These are phyloP conservation scores for Saccharomyces hybrid DNA, from an alignment of 1,139 yeast species.

Conservation along the genomic window DNA sequence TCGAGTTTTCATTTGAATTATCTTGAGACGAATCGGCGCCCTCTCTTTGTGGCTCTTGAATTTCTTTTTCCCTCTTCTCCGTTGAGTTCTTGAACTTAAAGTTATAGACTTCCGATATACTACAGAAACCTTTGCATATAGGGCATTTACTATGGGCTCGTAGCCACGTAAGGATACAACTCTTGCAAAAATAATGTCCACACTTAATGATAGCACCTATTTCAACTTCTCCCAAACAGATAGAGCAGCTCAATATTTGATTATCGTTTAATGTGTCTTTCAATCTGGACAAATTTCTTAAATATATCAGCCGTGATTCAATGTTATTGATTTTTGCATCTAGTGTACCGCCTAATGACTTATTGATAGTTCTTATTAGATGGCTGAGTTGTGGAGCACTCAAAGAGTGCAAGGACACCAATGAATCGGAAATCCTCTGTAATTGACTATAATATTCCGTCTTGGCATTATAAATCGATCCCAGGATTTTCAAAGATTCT, in stretches of 20 bases:
- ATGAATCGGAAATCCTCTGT: conserved; percentile 80
- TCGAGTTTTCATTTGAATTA: neutral
- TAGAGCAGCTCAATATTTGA: conserved; percentile 47
- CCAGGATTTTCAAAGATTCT: conserved; percentile 47
- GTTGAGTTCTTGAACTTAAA: conserved; percentile 22
- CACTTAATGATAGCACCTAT: conserved; percentile 77
- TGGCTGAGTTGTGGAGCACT: conserved; percentile 14
- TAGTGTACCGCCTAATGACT: conserved; percentile 1
- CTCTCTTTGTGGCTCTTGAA: conserved; percentile 4
- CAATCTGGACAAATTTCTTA: conserved; percentile 42
- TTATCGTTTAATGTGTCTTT: conserved; percentile 22
- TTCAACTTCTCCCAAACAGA: conserved; percentile 63
- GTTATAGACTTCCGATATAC: conserved; percentile 39
- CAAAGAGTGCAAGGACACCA: conserved; percentile 31
- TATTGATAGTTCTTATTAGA: conserved; percentile 26
- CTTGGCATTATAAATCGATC: conserved; percentile 66
- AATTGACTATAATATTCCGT: conserved; percentile 76
- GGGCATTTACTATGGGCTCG: conserved; percentile 56
- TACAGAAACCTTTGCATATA: conserved; percentile 58
- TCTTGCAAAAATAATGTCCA: conserved; percentile 83
- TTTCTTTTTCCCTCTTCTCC: conserved; percentile 10
- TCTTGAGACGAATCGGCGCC: neutral
- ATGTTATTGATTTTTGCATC: conserved; percentile 34
- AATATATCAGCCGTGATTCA: conserved; percentile 53
- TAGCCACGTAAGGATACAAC: conserved; percentile 71